phyloP scores from a whole-genome alignment of 305 asterid species.

The Fraxinus sp. region DNA sequence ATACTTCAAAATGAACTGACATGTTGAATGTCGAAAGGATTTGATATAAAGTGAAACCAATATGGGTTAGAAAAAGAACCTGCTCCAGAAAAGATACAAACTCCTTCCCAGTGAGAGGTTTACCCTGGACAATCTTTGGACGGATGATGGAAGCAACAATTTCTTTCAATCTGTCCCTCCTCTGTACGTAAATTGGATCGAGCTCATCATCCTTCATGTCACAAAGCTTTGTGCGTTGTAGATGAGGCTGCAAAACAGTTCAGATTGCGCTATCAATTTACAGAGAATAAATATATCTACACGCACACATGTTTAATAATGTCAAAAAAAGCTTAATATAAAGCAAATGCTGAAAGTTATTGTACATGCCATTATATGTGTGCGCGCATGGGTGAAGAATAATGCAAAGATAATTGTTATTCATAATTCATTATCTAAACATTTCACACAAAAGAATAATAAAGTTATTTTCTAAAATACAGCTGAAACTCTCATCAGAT shows the following conservation, averaged over 20 bases:
- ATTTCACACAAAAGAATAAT: background rate
- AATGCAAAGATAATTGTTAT: background rate
- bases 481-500: background rate
- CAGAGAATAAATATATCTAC: slow-evolving; percentile 2
- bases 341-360: slow-evolving; percentile 2
- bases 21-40: background rate
- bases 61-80: slow-evolving; percentile 48
- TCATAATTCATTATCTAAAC: background rate
- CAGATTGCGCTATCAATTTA: slow-evolving; percentile 21
- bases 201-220: slow-evolving; percentile 89
- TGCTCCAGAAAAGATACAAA: slow-evolving; percentile 85
- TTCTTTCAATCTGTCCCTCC: slow-evolving; percentile 75
- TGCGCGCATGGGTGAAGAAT: background rate
- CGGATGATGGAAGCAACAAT: slow-evolving; percentile 78
- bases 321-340: slow-evolving; percentile 14
- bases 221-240: slow-evolving; percentile 94
- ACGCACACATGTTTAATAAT: background rate
- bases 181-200: slow-evolving; percentile 71
- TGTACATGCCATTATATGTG: background rate
- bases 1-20: background rate
- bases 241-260: slow-evolving; percentile 76
- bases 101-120: slow-evolving; percentile 86
- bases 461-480: background rate
- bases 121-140: slow-evolving; percentile 99
- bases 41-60: slow-evolving; percentile 1